Base-by-base conservation (phyloP, 176 grass and related monocot species). In the Raddia distichophylla region DNA sequence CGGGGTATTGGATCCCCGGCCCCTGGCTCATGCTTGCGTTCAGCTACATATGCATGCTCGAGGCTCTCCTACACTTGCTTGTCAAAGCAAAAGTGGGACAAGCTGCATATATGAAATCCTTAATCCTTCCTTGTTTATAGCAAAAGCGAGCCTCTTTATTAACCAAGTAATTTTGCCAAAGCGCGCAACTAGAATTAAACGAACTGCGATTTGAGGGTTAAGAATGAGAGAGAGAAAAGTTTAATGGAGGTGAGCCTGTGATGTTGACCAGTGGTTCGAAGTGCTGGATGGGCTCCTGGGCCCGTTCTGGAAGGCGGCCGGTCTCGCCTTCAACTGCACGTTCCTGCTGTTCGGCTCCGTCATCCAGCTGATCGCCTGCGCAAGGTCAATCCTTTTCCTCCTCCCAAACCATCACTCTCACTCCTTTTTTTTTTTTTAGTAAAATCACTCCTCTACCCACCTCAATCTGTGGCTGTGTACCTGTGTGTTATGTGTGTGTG, bases 271-370 rank as follows among this genome's bases (percentile, higher is more conserved):
- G 87, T 93, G 91, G 87, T 93, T 93, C 84, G 91, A 93, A n/a
- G 91, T 93, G 54, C 91, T 93, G 60, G 91, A 93, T 45, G 91
- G 91, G 63, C 87, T 93, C 46, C 86, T 92, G 70, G 90, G 90
- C 70, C 90, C 90, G 17, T 92, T 89, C 90, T 92, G 90, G 90
- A 92, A 92, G 76, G 90, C 90, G 69, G 74, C 70, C 65, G 90
- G 90, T 0, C 87, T 92, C 16, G 90, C 90, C 70, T 92, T 89
- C 86, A 92, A 92, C 90, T 92, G 90, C 80, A 92, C 90, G 49
- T 92, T 92, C 86, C 90, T 92, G 50, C 90, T 92, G 71, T 92
- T 92, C 83, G 90, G 90, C 76, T 86, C 90, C 40, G 91, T 93
- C 84, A 93, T 93, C 74, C 91, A 93, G 76, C 67, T 93, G 40